Evolutionary conservation across 495 filamentous ascomycete species (phyloP).

Genomic region (Acidiella bohemica): DNA sequence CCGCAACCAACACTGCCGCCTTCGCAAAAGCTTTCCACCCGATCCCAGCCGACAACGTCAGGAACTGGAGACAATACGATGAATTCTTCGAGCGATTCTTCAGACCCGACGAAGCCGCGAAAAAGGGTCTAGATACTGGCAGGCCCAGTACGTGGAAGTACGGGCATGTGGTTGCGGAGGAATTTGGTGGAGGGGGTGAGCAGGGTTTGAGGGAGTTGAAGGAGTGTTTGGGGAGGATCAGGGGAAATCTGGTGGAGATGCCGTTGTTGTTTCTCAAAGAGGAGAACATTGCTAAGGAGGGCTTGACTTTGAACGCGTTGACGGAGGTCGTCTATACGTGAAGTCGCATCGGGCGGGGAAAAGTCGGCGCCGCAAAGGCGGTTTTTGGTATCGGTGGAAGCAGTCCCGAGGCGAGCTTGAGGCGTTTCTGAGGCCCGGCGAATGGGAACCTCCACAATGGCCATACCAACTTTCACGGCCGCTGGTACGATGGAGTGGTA

Average conservation of each 20-base stretch:
- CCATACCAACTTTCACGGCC: no score
- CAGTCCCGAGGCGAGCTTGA: no score
- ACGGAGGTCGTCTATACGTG: slow-evolving; percentile 82
- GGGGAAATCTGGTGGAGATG: slow-evolving; percentile 83
- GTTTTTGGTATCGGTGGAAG: no score
- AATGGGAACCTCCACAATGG: no score
- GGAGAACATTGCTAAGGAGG: slow-evolving; percentile 77
- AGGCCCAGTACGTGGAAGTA: slow-evolving; percentile 42
- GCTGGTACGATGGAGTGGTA: no score
- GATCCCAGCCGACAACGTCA: slow-evolving; percentile 68
- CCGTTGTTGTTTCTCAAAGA: slow-evolving; percentile 77
- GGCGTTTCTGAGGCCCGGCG: no score
- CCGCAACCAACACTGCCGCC: slow-evolving; percentile 67
- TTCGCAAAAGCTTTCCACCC: slow-evolving; percentile 78
- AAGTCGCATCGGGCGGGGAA: no score
- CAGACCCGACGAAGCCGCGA: slow-evolving; percentile 33
- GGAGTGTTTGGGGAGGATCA: slow-evolving; percentile 58
- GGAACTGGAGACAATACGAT: slow-evolving; percentile 77
- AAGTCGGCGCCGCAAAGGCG: no score
- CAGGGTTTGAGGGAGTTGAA: slow-evolving; percentile 63
- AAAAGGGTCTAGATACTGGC: slow-evolving; percentile 3
- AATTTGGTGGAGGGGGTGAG: slow-evolving; percentile 53
- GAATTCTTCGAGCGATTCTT: slow-evolving; percentile 69
- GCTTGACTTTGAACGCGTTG: slow-evolving; percentile 62
- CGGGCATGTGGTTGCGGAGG: slow-evolving; percentile 73